phyloP scores from a whole-genome alignment of 2,329 filamentous ascomycete genomes.

The Colletotrichum brevisporum region DNA sequence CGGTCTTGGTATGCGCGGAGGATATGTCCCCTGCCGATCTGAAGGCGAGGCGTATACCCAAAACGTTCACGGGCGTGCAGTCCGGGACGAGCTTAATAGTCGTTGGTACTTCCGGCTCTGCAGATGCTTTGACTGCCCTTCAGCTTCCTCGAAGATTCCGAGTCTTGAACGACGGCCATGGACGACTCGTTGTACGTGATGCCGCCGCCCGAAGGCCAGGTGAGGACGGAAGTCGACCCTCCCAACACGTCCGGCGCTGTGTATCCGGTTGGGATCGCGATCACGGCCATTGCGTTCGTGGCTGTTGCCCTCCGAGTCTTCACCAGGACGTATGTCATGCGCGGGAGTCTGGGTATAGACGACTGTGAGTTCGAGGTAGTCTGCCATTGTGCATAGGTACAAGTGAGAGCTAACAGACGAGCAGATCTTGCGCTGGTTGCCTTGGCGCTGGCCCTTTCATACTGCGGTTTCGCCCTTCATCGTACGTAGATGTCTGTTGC shows the following conservation, averaged over 20 bases:
- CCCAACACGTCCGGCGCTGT: conserved; percentile 43
- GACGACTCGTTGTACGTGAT: conserved; percentile 13
- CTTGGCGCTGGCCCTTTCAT: background rate
- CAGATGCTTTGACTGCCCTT: background rate
- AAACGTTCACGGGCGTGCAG: background rate
- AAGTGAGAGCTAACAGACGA: background rate
- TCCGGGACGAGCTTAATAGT: background rate
- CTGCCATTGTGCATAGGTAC: background rate
- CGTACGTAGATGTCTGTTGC: background rate
- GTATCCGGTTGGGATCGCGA: conserved; percentile 43
- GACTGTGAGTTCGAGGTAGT: conserved; percentile 44
- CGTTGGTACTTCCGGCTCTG: background rate
- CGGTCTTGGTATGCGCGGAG: background rate
- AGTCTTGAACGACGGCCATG: background rate
- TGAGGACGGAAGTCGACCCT: conserved; percentile 42
- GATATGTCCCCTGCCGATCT: background rate
- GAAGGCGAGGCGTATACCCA: background rate
- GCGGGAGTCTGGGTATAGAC: conserved; percentile 45
- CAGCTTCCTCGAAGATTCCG: background rate
- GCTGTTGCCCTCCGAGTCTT: conserved; percentile 45
- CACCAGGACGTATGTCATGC: conserved; percentile 48
- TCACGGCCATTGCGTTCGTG: conserved; percentile 44
- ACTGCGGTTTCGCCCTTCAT: background rate
- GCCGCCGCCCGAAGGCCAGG: conserved; percentile 40
- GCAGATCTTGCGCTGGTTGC: background rate